Percentiles rank a stretch among this genome's conserved stretches.
Evolutionary conservation across 305 asterid species (phyloP).

Genomic region (Striga hermonthica): DNA sequence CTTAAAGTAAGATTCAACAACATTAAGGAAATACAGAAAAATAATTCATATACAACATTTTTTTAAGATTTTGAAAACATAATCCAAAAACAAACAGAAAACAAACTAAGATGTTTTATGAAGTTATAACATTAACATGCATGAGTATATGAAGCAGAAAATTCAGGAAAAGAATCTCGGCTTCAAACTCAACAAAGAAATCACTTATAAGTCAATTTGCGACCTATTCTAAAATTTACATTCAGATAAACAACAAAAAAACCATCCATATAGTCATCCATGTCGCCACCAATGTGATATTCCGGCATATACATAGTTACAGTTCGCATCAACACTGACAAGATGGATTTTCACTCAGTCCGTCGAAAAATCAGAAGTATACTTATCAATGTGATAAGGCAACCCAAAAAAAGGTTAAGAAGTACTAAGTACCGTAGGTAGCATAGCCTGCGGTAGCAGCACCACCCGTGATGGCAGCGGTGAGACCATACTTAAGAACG

Average conservation of each 20-base stretch:
- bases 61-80: constrained; percentile 13
- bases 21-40: background rate
- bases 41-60: constrained; percentile 3
- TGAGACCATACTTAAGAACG: constrained; percentile 52
- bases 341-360: background rate
- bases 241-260: background rate
- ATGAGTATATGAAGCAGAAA: background rate
- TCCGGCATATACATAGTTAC: background rate
- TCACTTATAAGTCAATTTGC: too few relatives aligned
- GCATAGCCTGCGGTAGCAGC: constrained; percentile 71
- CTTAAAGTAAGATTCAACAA: background rate
- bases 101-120: background rate
- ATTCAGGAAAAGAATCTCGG: background rate
- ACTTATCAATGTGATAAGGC: constrained; percentile 12
- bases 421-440: constrained; percentile 54
- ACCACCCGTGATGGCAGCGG: constrained; percentile 60
- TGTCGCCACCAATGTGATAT: constrained; percentile 2
- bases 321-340: background rate
- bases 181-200: background rate
- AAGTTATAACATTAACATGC: constrained; percentile 4
- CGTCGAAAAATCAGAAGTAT: background rate
- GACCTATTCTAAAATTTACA: background rate
- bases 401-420: background rate
- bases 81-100: constrained; percentile 10
- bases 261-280: background rate